phyloP scores from a whole-genome alignment of 768 basidiomycete species.

The Trametes cingulata region DNA sequence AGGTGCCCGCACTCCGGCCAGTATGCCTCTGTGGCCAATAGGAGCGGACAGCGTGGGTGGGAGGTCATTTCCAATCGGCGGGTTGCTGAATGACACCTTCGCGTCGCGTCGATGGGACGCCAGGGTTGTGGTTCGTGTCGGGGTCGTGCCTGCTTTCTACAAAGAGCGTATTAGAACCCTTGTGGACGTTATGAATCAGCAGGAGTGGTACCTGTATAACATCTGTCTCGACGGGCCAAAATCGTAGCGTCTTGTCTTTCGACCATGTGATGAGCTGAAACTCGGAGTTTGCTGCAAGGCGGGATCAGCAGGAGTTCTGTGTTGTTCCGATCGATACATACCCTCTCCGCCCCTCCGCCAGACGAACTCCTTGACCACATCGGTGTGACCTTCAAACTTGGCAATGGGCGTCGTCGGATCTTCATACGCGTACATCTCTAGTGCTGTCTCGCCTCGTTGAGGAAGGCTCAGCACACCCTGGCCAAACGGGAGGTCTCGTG shows the following conservation, averaged over 20 bases:
- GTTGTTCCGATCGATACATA: constrained; percentile 27
- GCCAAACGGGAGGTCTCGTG: constrained; percentile 90
- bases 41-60: constrained; percentile 64
- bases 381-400: constrained; percentile 83
- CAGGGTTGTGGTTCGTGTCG: constrained; percentile 15
- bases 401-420: constrained; percentile 56
- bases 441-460: constrained; percentile 78
- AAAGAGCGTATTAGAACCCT: neutral
- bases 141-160: constrained; percentile 32
- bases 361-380: constrained; percentile 97
- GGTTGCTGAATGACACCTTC: constrained; percentile 56
- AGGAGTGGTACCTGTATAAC: constrained; percentile 57
- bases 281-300: constrained; percentile 40
- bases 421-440: constrained; percentile 77
- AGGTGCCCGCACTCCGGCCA: constrained; percentile 69
- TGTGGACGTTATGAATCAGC: too few relatives aligned
- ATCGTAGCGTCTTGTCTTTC: constrained; percentile 86
- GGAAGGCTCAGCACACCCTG: constrained; percentile 84
- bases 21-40: constrained; percentile 62
- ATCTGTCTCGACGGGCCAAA: constrained; percentile 83
- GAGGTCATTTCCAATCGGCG: constrained; percentile 35
- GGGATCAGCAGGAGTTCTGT: neutral
- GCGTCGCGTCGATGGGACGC: constrained; percentile 24
- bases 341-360: constrained; percentile 77
- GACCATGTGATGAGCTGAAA: constrained; percentile 79